Evolutionary conservation across 306 rosid genomes (phyloP).

Genomic region (Cotoneaster glaucophyllus): DNA sequence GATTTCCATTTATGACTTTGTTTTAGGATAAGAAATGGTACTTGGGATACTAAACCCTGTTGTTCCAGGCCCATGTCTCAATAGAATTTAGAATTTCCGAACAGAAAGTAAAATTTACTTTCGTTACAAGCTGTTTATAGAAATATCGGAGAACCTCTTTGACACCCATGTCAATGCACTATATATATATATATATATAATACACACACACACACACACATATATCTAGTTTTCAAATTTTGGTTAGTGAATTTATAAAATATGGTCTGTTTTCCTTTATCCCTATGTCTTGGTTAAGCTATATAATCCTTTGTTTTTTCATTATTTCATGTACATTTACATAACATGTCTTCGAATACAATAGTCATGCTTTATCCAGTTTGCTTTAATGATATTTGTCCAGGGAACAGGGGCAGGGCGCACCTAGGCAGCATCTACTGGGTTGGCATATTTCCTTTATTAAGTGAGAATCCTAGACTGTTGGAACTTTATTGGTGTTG

Average conservation of each 20-base stretch:
- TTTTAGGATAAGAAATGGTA: background rate
- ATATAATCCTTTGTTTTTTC: background rate
- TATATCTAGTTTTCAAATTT: background rate
- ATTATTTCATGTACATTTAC: background rate
- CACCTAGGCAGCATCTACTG: conserved; percentile 53
- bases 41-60: background rate
- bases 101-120: background rate
- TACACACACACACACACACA: background rate
- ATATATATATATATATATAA: background rate
- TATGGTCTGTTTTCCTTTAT: background rate
- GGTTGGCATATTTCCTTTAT: conserved; percentile 89
- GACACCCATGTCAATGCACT: background rate
- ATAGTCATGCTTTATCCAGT: conserved; percentile 9
- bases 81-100: background rate
- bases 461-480: conserved; percentile 48
- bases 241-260: background rate
- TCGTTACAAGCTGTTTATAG: background rate
- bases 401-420: conserved; percentile 63
- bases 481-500: conserved; percentile 11
- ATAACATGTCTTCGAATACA: background rate
- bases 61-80: background rate
- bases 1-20: background rate
- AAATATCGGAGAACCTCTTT: background rate
- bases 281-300: background rate
- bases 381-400: conserved; percentile 11